Base-by-base conservation (phyloP, 768 basidiomycete species). In the Panus rudis region DNA sequence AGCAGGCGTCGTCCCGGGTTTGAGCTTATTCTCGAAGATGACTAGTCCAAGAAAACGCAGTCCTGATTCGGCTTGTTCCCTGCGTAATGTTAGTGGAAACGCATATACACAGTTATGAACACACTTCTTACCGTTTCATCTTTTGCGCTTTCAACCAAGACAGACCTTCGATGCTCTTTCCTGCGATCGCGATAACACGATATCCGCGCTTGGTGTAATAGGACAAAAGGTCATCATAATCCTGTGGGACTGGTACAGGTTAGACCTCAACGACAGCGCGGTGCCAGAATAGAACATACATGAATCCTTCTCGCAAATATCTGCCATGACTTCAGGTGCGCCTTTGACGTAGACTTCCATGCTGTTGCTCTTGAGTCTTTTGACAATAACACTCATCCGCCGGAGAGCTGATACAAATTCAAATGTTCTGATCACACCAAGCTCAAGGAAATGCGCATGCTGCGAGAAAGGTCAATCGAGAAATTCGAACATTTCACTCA, bases 281-380 rank as follows among this genome's bases (percentile, higher is more conserved):
- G 22, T 22, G 27, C 35, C 3, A 5, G 21, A 32, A 34, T 46
- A 24, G 27, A 4, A 70, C 92, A 53, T 54, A 98, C 94, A 82
- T n/a, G 93, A 88, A 40, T 84, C 78, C 48, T 73, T 81, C 42
- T 92, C 86, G 60, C 96, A 99, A 44, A 99, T 97, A 31, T 93
- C 92, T 6, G 66, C 62, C 93, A 99, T 98, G 43, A 97, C 91
- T 63, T 99, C 96, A 0, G 96, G 96, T 2, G 96, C 96, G n/a
- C 96, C 96, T 59, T 99, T 99, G 54, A 93, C 92, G 58, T 98
- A 98, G 10, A 97, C 73, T 59, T 99, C 96, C 92, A 99, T 97
- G 60, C 87, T 91, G 41, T 65, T 78, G 51, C 93, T 93, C 62
- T 86, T 96, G 41, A 99, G 74, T 40, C 91, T 75, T 62, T 97